phyloP scores from a whole-genome alignment of 1,284 basidiomycete genomes.

The Chondrostereum purpureum region DNA sequence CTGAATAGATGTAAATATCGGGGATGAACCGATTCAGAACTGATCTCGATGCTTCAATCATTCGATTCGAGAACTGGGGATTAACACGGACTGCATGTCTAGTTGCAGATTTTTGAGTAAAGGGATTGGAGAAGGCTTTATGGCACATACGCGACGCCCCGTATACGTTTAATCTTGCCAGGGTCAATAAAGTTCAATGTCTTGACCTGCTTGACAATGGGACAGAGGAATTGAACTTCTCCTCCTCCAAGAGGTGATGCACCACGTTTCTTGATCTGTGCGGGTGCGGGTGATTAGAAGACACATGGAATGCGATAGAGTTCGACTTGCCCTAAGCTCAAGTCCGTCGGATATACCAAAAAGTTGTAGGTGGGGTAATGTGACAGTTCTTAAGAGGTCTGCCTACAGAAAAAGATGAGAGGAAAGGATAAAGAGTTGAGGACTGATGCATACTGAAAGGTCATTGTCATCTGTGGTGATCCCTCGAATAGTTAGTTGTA shows the following conservation, averaged over 20 bases:
- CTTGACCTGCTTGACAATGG: constrained; percentile 84
- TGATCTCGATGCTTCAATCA: constrained; percentile 91
- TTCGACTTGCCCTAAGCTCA: constrained; percentile 63
- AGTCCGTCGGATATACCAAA: constrained; percentile 87
- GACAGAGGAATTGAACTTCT: constrained; percentile 90
- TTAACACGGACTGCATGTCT: constrained; percentile 93
- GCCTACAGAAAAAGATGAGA: constrained; percentile 60
- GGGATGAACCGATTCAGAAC: constrained; percentile 95
- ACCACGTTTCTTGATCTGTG: constrained; percentile 87
- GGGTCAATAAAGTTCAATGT: constrained; percentile 88
- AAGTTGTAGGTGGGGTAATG: constrained; percentile 84
- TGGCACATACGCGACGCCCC: constrained; percentile 82
- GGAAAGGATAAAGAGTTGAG: constrained; percentile 10
- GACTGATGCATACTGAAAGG: constrained; percentile 60
- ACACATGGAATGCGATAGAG: no score
- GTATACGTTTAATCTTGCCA: constrained; percentile 89
- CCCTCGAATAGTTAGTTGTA: constrained; percentile 79
- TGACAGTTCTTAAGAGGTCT: constrained; percentile 89
- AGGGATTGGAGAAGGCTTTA: constrained; percentile 5
- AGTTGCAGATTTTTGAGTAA: no score
- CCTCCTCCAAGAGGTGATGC: constrained; percentile 91
- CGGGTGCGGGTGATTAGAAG: constrained; percentile 4
- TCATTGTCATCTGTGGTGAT: constrained; percentile 89
- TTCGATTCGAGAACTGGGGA: constrained; percentile 95
- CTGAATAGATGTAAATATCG: constrained; percentile 97